phyloP scores from a whole-genome alignment of 2,329 filamentous ascomycete genomes.

The Epichloe brachyelytri region DNA sequence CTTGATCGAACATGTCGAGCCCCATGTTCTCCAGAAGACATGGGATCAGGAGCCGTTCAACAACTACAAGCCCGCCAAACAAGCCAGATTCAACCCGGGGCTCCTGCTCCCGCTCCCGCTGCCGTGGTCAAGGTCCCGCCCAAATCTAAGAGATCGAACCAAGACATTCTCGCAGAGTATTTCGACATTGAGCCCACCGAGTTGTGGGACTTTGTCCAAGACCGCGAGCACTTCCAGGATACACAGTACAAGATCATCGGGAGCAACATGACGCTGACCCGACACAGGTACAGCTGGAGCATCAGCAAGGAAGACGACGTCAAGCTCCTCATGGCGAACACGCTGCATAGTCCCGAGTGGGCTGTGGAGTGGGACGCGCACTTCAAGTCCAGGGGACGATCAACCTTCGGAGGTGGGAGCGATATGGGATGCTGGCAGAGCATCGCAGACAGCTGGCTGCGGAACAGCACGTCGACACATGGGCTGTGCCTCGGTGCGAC shows the following conservation, averaged over 20 bases:
- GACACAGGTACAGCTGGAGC: conserved; percentile 9
- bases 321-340: conserved; percentile 12
- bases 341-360: conserved; percentile 11
- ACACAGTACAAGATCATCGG: conserved; percentile 9
- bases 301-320: conserved; percentile 6
- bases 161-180: conserved; percentile 4
- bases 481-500: conserved; percentile 4
- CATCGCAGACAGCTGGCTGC: conserved; percentile 10
- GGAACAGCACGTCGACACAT: conserved; percentile 1
- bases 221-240: conserved; percentile 1
- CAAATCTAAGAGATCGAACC: neutral
- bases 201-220: conserved; percentile 5
- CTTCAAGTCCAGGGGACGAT: conserved; percentile 9
- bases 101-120: neutral
- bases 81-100: too few relatives aligned
- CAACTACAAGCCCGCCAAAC: neutral
- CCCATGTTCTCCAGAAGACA: neutral
- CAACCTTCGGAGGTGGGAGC: conserved; percentile 14
- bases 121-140: neutral
- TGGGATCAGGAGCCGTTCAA: conserved; percentile 1
- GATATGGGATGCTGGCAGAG: conserved; percentile 12
- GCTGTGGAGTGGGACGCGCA: conserved; percentile 12
- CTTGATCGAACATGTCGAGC: neutral
- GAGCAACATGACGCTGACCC: conserved; percentile 7
- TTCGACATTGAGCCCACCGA: conserved; percentile 6